A percentile compares a stretch with the other conserved stretches of the same genome.
These are phyloP conservation scores for Hibiscus syriacus DNA, from an alignment of 345 rosid genomes.

Conservation along the genomic window DNA sequence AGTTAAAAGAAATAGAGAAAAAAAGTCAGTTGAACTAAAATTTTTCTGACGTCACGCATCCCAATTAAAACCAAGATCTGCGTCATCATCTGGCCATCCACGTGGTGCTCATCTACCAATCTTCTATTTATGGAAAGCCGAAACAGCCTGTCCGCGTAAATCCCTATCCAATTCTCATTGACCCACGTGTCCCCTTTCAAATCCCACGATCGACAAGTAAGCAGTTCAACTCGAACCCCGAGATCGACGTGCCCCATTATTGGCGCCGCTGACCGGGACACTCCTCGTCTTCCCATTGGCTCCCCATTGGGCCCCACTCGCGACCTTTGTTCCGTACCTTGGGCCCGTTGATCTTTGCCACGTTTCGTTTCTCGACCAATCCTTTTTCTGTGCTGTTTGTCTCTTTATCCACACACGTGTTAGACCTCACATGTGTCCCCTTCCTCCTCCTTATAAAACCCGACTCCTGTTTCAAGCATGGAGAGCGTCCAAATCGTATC, in stretches of 20 bases:
- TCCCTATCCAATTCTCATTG: background rate
- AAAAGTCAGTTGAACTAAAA: background rate
- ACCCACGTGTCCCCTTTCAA: constrained; percentile 2
- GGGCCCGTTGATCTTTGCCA: constrained; percentile 2
- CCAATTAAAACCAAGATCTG: background rate
- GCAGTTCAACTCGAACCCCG: background rate
- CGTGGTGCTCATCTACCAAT: background rate
- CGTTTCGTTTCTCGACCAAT: constrained; percentile 26
- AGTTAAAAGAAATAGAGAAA: background rate
- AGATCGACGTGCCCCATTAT: constrained; percentile 13
- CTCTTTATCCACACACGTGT: constrained; percentile 31
- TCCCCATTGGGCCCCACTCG: background rate
- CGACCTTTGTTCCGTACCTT: background rate
- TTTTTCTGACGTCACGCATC: constrained; percentile 3
- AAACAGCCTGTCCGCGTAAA: background rate
- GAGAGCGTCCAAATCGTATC: no score
- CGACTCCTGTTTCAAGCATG: background rate
- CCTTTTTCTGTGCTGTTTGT: constrained; percentile 20
- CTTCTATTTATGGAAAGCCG: background rate
- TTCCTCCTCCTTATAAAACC: constrained; percentile 26
- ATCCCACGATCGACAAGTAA: background rate
- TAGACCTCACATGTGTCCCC: constrained; percentile 39
- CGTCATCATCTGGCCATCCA: constrained; percentile 6
- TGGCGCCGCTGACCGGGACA: constrained; percentile 9
- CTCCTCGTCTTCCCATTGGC: constrained; percentile 5